Evolutionary conservation across 441 rosid genomes (phyloP).

Genomic region (Pelargonium myrrhifolium): DNA sequence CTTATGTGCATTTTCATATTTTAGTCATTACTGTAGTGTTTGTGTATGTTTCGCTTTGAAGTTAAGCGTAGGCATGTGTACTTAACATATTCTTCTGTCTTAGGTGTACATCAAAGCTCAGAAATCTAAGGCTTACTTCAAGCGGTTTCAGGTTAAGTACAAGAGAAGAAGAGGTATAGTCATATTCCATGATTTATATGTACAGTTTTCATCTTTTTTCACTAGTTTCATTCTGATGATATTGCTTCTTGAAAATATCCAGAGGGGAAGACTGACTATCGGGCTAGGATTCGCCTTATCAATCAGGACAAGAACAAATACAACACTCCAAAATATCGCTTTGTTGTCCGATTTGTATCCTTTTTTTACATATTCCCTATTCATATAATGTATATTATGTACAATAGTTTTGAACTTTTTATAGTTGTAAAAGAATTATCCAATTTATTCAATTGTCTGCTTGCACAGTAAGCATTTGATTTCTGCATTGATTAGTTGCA

Average conservation of each 20-base stretch:
- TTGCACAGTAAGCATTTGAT: too few relatives aligned
- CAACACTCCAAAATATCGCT: slow-evolving; percentile 75
- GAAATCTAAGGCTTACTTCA: slow-evolving; percentile 59
- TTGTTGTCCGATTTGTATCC: slow-evolving; percentile 77
- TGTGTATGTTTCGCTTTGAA: background rate
- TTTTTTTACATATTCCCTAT: background rate
- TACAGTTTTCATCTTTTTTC: background rate
- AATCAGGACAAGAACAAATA: slow-evolving; percentile 83
- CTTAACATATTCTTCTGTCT: background rate
- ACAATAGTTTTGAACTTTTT: too few relatives aligned
- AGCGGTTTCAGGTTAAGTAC: slow-evolving; percentile 78
- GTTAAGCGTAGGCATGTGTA: background rate
- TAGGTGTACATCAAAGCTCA: slow-evolving; percentile 63
- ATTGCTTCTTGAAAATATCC: slow-evolving; percentile 1
- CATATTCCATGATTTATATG: background rate
- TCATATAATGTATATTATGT: too few relatives aligned
- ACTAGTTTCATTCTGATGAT: background rate
- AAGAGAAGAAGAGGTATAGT: slow-evolving; percentile 78
- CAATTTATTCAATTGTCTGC: too few relatives aligned
- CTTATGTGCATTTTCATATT: background rate
- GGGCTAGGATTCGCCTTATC: slow-evolving; percentile 72
- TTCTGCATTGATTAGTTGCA: too few relatives aligned
- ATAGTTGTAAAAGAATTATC: too few relatives aligned
- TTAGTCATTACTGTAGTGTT: background rate
- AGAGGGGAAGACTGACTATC: slow-evolving; percentile 79